Evolutionary conservation across 139 green algal species (phyloP).

Genomic region (Zygnema cylindricum): DNA sequence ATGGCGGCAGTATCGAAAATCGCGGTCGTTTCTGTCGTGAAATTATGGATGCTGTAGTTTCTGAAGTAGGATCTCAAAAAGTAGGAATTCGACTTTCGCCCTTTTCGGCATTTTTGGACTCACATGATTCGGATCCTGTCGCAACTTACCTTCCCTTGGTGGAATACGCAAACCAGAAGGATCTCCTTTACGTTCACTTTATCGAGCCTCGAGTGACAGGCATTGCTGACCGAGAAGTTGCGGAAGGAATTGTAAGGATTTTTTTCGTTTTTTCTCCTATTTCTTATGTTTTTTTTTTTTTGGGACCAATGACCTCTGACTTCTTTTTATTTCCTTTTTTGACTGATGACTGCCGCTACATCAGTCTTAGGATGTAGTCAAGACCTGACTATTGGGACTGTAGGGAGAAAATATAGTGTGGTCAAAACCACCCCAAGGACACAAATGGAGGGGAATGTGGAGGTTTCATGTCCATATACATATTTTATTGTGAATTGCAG

Average conservation of each 20-base stretch:
- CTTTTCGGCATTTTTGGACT: constrained; percentile 69
- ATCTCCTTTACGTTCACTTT: constrained; percentile 80
- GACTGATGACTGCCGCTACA: no score
- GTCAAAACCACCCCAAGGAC: not conserved
- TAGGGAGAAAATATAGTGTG: not conserved
- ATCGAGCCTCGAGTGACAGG: constrained; percentile 73
- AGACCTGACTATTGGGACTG: not conserved
- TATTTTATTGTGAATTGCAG: no score
- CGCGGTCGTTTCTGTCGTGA: constrained; percentile 28
- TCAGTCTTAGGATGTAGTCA: not conserved
- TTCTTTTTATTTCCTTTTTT: not conserved
- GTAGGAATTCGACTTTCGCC: constrained; percentile 79
- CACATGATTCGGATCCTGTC: constrained; percentile 47
- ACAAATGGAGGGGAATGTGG: not conserved
- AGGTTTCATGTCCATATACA: no score
- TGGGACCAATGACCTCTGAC: not conserved
- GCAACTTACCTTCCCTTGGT: constrained; percentile 31
- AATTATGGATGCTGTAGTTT: constrained; percentile 66
- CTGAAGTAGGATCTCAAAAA: constrained; percentile 67
- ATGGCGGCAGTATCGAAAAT: constrained; percentile 46
- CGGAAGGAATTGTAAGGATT: not conserved
- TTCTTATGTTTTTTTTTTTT: no score
- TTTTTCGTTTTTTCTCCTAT: not conserved
- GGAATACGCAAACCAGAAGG: constrained; percentile 70
- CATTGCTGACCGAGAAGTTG: not conserved